These are phyloP conservation scores for Penicillium coprophilum DNA, from an alignment of 495 filamentous ascomycete genomes.

Conservation along the genomic window DNA sequence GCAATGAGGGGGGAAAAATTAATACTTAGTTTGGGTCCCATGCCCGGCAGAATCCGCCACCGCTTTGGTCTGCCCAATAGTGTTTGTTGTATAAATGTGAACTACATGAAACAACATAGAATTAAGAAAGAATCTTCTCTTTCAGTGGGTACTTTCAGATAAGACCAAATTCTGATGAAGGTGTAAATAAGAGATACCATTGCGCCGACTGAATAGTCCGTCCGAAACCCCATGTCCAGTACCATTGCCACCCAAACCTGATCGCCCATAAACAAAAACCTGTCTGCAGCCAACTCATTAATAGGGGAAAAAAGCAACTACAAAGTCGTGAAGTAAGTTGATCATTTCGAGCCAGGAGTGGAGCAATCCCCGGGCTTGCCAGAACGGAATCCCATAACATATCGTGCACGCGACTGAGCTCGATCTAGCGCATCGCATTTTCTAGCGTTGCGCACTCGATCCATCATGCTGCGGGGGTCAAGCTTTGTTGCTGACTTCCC, in stretches of 20 bases:
- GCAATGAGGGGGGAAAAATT: slow-evolving; percentile 37
- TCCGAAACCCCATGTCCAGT: slow-evolving; percentile 10
- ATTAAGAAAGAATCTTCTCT: background rate
- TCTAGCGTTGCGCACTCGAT: slow-evolving; percentile 33
- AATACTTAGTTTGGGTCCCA: slow-evolving; percentile 29
- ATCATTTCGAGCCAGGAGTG: slow-evolving; percentile 1
- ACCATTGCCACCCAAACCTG: slow-evolving; percentile 15
- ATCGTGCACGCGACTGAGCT: slow-evolving; percentile 41
- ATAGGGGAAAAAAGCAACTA: slow-evolving; percentile 13
- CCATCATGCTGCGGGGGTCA: slow-evolving; percentile 30
- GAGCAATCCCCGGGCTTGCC: slow-evolving; percentile 16
- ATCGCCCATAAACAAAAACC: slow-evolving; percentile 31
- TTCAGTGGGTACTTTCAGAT: background rate
- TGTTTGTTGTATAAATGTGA: slow-evolving; percentile 8
- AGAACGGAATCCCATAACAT: slow-evolving; percentile 29
- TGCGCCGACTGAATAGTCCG: slow-evolving; percentile 20
- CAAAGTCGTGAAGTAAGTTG: slow-evolving; percentile 2
- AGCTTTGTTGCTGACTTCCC: slow-evolving; percentile 28
- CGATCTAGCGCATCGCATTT: slow-evolving; percentile 36
- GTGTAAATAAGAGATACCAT: slow-evolving; percentile 18
- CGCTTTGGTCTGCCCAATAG: slow-evolving; percentile 6
- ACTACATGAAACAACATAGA: background rate
- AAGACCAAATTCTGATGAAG: background rate
- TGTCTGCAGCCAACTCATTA: slow-evolving; percentile 9
- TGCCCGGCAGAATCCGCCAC: slow-evolving; percentile 12